Evolutionary conservation across 2,329 filamentous ascomycete species (phyloP), one percentile per base, ranked within the genome.

Genomic region (Neofusicoccum parvum): DNA sequence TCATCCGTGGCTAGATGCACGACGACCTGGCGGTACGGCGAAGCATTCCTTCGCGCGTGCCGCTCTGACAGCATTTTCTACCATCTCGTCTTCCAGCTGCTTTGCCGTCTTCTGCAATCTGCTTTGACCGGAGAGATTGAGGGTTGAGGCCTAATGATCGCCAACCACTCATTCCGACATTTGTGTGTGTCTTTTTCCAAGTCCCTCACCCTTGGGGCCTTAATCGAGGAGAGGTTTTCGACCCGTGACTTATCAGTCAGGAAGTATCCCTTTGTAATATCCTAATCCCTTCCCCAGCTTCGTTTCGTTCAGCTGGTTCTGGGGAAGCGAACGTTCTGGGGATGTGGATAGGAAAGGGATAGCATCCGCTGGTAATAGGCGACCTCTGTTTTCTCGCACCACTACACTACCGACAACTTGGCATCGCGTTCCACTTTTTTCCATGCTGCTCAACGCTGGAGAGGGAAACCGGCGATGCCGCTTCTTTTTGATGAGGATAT

Each of bases 1-100:
- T 82, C 71, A 78, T 83, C 70, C 75, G 76, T 67, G 64, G 70
- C 41, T 78, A 74, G 48, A 49, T 62, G 5, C 11, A 5, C 37
- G 5, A 41, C 37, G 60, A 34, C 43, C 17, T 3, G 34, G 51
- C 17, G 23, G 32, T 37, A 17, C 49, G 59, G 48, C 39, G 49
- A n/a, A 45, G 60, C 45, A 37, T 37, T 10, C 9, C 20, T 48
- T 36, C 43, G 46, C 43, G n/a, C 37, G 36, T 20, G 48, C 12
- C 20, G 48, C 48, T 62, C 36, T 37, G 15, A 48, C 23, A 46
- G 23, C 3, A 15, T 20, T n/a, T 50, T 48, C 15, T 49, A 23
- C 12, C 41, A 45, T 48, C 43, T 49, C 45, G 43, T 49, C 58
- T 49, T 43, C 54, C 36, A 50, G 58, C 45, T 50, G 58, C 58